Base-by-base conservation (phyloP, 2,329 filamentous ascomycete species). In the Alternaria metachromatica region DNA sequence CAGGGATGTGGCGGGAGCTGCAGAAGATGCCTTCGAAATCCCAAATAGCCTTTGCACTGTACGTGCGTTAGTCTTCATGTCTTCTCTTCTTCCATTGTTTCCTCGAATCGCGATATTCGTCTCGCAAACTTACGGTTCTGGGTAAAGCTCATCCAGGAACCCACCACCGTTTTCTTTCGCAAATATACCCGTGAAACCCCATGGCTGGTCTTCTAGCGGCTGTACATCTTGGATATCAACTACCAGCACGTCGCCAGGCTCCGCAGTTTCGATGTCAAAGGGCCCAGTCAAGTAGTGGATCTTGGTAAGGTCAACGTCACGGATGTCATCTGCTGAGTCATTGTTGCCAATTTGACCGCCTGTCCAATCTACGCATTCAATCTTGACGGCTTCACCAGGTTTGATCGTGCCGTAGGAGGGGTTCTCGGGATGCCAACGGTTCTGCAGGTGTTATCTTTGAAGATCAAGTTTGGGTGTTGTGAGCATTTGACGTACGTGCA, bases 191-290 rank as follows among this genome's bases (percentile, higher is more conserved):
- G 92, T 95, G 78, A 97, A 97, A 0, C 94, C 94, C 94, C 94
- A 97, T 0, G 93, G 93, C 61, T 91, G 88, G 28, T 96, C 89
- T 66, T 95, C 86, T 68, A 97, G 89, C 0, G 94, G 94, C 82
- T 97, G 93, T 0, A 97, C 92, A 74, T 97, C 94, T 79, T 95
- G 93, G 68, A 97, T 97, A 78, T 97, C 93, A 8, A 97, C 92
- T 0, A 96, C 82, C 0, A 97, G 85, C 1, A 97, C 84, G 76
- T 97, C 94, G 0, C 94, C 94, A 0, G 94, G 93, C 78, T 94
- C 88, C 1, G 93, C 93, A 1, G 88, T 90, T 75, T 94, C 91
- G 60, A 97, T 87, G 58, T 97, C 92, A 69, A 97, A 97, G 0
- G 94, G 94, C 0, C 94, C 94, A 0, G 91, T 94, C 6, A 97